Base-by-base conservation (phyloP, 495 filamentous ascomycete genomes). In the Aspergillus avenaceus region DNA sequence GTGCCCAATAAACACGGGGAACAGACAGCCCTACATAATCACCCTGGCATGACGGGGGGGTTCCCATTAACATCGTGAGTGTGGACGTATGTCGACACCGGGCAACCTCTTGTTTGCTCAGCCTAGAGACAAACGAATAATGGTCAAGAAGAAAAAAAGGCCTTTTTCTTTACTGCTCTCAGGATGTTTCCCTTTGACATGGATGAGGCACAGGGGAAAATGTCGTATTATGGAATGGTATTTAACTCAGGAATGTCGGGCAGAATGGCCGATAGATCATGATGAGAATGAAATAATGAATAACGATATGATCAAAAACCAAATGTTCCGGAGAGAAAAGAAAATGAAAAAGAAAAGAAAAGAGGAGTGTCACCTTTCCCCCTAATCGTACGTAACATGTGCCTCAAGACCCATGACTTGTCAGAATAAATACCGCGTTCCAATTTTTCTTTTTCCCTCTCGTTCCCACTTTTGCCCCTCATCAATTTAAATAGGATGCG, bases 201-300 rank as follows among this genome's bases (percentile, higher is more conserved):
- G 14, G 34, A 38, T 8, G 12, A n/a, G 29, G 14, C 29, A 8
- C 2, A 18, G 21, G 34, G 21, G 21, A 8, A 18, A 11, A 38
- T 38, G 16, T 18, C 34, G 34, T n/a, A n/a, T n/a, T n/a, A n/a
- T n/a, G n/a, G n/a, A n/a, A n/a, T n/a, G n/a, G n/a, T n/a, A n/a
- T n/a, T n/a, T n/a, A n/a, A n/a, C n/a, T n/a, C n/a, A n/a, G n/a
- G n/a, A n/a, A n/a, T n/a, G n/a, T n/a, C n/a, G n/a, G n/a, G n/a
- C 5, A 19, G 6, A n/a, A 18, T 38, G 16, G 21, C 34, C 18
- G 34, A 3, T 38, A 21, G 6, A 38, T 38, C 34, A 38, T 38
- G 34, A 38, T 38, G 34, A 38, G 34, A 21, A 38, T 38, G 34
- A 38, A 38, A 38, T 38, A 38, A 38, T 38, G 34, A 36, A n/a